Evolutionary conservation across 495 filamentous ascomycete species (phyloP).

Genomic region (Cercophora sp.): DNA sequence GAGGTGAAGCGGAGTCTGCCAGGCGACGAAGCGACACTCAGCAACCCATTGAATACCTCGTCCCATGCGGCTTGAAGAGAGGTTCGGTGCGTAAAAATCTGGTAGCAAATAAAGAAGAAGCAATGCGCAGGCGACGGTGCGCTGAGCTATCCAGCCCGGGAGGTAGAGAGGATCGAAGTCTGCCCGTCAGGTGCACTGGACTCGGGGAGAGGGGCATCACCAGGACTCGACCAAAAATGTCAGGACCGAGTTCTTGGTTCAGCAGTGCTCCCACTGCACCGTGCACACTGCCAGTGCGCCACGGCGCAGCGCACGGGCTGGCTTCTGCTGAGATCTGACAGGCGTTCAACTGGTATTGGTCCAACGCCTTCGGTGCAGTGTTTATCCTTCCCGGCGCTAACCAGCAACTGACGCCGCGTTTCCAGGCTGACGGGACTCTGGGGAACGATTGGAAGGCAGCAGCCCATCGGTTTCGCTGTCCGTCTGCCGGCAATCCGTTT

Average conservation of each 20-base stretch:
- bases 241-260: conserved; percentile 14
- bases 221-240: conserved; percentile 12
- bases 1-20: too few species aligned
- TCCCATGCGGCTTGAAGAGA: too few species aligned
- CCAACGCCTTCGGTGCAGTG: conserved; percentile 5
- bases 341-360: background rate
- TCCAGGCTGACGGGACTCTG: conserved; percentile 19
- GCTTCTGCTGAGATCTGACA: conserved; percentile 7
- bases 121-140: too few species aligned
- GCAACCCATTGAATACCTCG: too few species aligned
- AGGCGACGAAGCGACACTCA: too few species aligned
- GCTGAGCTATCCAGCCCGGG: too few species aligned
- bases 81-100: too few species aligned
- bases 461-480: background rate
- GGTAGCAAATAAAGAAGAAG: too few species aligned
- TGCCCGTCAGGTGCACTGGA: conserved; percentile 8
- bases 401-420: conserved; percentile 5
- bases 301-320: conserved; percentile 13
- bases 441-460: background rate
- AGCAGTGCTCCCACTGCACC: conserved; percentile 10
- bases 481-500: background rate
- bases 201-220: conserved; percentile 19
- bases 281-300: background rate
- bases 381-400: conserved; percentile 22
- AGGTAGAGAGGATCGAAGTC: too few species aligned